Conservation (phyloP, 495 filamentous ascomycete genomes). For the Aspergillus egyptiacus region DNA sequence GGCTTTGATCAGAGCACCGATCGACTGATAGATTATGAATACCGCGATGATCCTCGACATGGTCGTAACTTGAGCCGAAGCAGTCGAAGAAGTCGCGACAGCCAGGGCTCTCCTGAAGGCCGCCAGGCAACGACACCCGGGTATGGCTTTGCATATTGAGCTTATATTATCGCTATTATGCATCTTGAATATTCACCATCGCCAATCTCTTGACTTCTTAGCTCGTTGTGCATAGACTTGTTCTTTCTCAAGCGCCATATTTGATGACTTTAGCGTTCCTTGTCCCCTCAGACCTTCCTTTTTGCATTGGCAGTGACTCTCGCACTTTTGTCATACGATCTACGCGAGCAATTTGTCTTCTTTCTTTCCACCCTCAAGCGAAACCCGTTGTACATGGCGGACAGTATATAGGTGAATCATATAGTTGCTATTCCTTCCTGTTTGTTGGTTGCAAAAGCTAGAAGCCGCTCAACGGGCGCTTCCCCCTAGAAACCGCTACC, state of each 20-base stretch:
- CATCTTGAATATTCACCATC: constrained; percentile 7
- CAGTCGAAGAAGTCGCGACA: constrained; percentile 26
- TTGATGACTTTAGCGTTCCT: constrained; percentile 21
- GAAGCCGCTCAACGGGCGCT: too few relatives aligned
- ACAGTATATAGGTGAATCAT: too few relatives aligned
- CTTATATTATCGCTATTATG: background rate
- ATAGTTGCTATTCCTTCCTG: too few relatives aligned
- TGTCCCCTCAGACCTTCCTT: constrained; percentile 5
- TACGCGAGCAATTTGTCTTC: too few relatives aligned
- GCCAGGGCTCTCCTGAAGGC: constrained; percentile 27
- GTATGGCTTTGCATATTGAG: constrained; percentile 37
- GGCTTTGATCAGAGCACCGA: constrained; percentile 36
- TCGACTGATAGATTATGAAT: constrained; percentile 34
- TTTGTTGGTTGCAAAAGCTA: too few relatives aligned
- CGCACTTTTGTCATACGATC: background rate
- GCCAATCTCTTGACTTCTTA: constrained; percentile 1
- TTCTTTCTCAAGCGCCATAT: constrained; percentile 13
- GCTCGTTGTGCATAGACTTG: constrained; percentile 11
- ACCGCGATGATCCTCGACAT: constrained; percentile 28
- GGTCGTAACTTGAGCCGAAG: constrained; percentile 36
- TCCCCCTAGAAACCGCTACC: too few relatives aligned
- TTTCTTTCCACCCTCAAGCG: too few relatives aligned
- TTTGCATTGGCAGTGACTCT: background rate
- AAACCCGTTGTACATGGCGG: too few relatives aligned
- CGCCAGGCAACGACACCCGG: constrained; percentile 36